A percentile compares a stretch with the other conserved stretches of the same genome.
Conservation (phyloP, 192 early-diverging fungal genomes). For the Coemansia sp. region DNA sequence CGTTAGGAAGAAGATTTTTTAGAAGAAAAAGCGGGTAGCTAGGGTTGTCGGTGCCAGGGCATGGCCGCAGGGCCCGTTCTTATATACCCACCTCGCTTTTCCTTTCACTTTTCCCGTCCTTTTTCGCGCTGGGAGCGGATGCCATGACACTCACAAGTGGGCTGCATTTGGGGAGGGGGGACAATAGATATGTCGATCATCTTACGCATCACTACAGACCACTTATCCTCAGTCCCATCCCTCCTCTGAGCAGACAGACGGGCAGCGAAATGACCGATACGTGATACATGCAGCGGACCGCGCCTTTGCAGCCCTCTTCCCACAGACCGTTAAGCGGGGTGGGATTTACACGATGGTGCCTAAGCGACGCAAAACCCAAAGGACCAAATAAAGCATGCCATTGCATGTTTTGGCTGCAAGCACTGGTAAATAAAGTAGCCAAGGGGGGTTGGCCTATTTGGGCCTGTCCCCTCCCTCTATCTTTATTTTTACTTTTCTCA, state of each 20-base stretch:
- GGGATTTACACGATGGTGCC: background rate
- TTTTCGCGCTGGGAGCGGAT: background rate
- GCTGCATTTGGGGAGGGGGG: background rate
- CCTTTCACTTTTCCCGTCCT: background rate
- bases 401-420: background rate
- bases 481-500: background rate
- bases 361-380: background rate
- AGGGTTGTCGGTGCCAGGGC: conserved; percentile 7
- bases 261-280: background rate
- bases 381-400: background rate
- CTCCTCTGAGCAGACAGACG: background rate
- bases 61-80: conserved; percentile 10
- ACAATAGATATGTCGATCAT: background rate
- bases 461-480: background rate
- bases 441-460: background rate
- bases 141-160: background rate
- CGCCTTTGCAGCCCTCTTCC: background rate
- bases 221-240: conserved; percentile 5
- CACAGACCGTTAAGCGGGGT: background rate
- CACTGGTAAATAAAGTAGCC: background rate
- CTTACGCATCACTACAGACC: conserved; percentile 1
- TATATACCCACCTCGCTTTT: conserved; percentile 15
- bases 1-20: conserved; percentile 12
- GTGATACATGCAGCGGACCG: conserved; percentile 6
- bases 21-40: conserved; percentile 22